Evolutionary conservation across 164 flowering plant genomes (phyloP), one percentile per base, ranked within the genome.

Genomic region (Magnolia changhungtana): DNA sequence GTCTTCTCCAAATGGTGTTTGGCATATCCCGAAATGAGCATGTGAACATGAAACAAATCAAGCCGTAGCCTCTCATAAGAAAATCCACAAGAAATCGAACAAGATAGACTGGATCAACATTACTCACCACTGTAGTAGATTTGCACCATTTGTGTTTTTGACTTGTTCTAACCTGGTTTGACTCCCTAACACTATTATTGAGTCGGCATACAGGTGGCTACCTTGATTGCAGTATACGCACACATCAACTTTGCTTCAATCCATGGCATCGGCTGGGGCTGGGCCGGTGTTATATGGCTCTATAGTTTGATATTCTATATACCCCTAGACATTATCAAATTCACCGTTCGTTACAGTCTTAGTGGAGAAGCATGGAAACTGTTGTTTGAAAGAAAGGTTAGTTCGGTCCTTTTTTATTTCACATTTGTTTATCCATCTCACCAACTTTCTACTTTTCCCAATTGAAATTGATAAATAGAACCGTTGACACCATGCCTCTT

Each of bases 301-400:
- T 93, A 93, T 71, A 90, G 93, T 81, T 24, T 89, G 69, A 64
- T 91, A 69, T 93, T 91, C 85, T 93, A 93, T 78, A 21, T 89
- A 16, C 95, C 97, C 10, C 81, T 93, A 45, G 95, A 93, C 77
- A 78, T 90, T 27, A 91, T 93, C 75, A 93, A 93, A 82, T 93
- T 93, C 80, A 67, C 65, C 11, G 87, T 93, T 58, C 90, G 93
- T 50, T 92, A 92, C 76, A 87, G 88, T 72, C 82, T 92, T 74
- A 91, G 92, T 73, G 97, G 97, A 71, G 91, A 89, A 59, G 95
- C 97, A 72, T 92, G 97, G 97, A 85, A 84, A 67, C 90, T 91
- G 49, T n/a, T 93, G 71, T 90, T 89, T 61, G 95, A 93, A 14
- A 82, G 91, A 80, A 93, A 93, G 95, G 97, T 90, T 9, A 78